Evolutionary conservation across 441 rosid species (phyloP), one percentile per base, ranked within the genome.

Genomic region (Pelargonium myrrhifolium): DNA sequence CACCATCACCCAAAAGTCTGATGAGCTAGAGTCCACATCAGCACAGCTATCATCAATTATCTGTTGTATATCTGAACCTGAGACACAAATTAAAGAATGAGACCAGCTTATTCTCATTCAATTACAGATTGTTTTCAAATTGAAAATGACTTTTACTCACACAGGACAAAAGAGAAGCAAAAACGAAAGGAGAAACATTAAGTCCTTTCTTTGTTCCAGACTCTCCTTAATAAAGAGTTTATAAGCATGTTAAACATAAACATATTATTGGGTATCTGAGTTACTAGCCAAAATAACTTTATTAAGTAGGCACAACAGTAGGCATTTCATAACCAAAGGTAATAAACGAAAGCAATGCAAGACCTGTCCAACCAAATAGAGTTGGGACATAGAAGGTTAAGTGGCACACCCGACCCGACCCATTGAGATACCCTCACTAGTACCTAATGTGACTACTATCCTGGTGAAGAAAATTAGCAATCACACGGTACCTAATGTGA

Each of bases 1-100:
- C 72, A 88, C 89, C 95, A 93, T 88, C 79, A 93, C 83, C 99
- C 99, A 93, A 82, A 91, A 93, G 60, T 89, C 87, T 9, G 96
- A 89, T 67, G 97, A 88, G 77, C 61, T 81, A 15, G 85, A 80
- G 73, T 68, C 80, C 79, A 87, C 85, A 76, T 89, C 97, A 73
- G 78, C 77, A 66, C 84, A 82, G 67, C 80, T 74, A 75, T 93
- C 99, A 61, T 77, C 65, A 58, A 87, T 81, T 74, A 91, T 74
- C 69, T 75, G 80, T 78, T 66, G 88, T 70, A 89, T 75, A 74
- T 87, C 89, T 70, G 81, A 65, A 82, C 86, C 99, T 93, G 80
- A 31, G 68, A 70, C 39, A 24, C 20, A 17, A 53, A 53, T 17
- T 53, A 10, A 53, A 53, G 22, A 53, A 53, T 53, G 59, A 53